Conservation (phyloP, 352 stramenopile genomes). For the Globisporangium cystogenes region DNA sequence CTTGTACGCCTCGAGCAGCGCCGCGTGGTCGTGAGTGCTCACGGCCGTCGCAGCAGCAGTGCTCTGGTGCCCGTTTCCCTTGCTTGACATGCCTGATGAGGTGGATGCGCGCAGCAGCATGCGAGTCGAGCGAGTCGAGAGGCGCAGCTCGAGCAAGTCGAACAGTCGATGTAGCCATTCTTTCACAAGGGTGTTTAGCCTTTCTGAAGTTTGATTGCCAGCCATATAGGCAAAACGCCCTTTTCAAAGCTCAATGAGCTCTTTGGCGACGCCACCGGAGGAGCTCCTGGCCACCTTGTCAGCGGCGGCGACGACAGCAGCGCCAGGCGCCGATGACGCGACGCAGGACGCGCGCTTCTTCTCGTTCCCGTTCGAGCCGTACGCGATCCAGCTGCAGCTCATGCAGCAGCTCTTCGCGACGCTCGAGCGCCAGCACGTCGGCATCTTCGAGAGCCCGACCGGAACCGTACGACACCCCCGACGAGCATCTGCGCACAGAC, state of each 20-base stretch:
- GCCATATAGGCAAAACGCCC: no score
- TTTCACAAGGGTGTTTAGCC: no score
- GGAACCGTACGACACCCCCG: conserved; percentile 58
- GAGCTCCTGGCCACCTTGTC: no score
- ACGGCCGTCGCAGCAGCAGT: neutral
- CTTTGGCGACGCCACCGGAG: neutral
- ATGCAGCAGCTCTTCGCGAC: conserved; percentile 85
- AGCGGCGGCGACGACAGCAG: neutral
- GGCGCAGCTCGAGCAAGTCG: no score
- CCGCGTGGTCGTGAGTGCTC: conserved; percentile 14
- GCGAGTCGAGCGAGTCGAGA: no score
- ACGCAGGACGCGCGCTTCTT: conserved; percentile 56
- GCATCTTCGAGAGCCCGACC: conserved; percentile 91
- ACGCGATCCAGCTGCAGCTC: conserved; percentile 86
- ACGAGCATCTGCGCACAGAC: no score
- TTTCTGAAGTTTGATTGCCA: no score
- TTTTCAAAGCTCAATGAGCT: no score
- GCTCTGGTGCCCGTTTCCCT: conserved; percentile 2
- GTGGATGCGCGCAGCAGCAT: no score
- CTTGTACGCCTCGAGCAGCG: conserved; percentile 43
- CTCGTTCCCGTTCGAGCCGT: conserved; percentile 88
- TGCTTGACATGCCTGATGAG: neutral
- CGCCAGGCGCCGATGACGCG: neutral
- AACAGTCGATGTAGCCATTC: no score
- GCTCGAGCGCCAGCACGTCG: conserved; percentile 76